These are phyloP conservation scores for Trypanosoma scelopori DNA, from an alignment of 208 protist genomes.

Conservation along the genomic window DNA sequence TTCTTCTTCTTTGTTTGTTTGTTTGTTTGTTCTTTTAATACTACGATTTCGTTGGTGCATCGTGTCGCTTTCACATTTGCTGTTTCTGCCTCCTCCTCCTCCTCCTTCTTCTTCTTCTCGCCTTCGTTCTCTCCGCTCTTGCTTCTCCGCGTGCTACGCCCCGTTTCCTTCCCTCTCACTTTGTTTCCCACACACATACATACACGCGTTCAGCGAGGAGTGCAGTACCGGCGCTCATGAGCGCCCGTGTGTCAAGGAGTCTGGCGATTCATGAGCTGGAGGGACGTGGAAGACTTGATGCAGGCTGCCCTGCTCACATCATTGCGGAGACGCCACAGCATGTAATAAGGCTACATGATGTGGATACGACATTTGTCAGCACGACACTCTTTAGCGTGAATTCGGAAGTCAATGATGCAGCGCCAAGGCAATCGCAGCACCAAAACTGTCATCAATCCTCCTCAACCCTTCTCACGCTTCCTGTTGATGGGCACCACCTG, in stretches of 20 bases:
- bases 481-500: constrained; percentile 18
- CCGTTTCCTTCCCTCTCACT: not conserved
- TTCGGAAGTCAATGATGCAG: not conserved
- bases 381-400: constrained; percentile 35
- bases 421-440: not conserved
- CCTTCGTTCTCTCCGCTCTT: no score
- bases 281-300: no score
- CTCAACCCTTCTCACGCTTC: constrained; percentile 13
- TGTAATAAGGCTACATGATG: constrained; percentile 32
- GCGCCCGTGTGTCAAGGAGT: no score
- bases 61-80: no score
- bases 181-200: not conserved
- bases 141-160: no score
- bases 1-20: constrained; percentile 10
- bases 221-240: no score
- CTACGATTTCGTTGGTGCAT: no score
- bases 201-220: not conserved
- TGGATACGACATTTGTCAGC: constrained; percentile 38
- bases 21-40: constrained; percentile 8
- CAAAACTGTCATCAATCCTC: not conserved
- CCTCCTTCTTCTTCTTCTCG: constrained; percentile 3
- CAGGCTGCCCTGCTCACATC: no score
- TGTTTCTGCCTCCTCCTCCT: not conserved
- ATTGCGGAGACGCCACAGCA: not conserved
- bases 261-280: no score